Conservation (phyloP, 1,139 yeast genomes). For the Yamadazyma atmosphaerica region DNA sequence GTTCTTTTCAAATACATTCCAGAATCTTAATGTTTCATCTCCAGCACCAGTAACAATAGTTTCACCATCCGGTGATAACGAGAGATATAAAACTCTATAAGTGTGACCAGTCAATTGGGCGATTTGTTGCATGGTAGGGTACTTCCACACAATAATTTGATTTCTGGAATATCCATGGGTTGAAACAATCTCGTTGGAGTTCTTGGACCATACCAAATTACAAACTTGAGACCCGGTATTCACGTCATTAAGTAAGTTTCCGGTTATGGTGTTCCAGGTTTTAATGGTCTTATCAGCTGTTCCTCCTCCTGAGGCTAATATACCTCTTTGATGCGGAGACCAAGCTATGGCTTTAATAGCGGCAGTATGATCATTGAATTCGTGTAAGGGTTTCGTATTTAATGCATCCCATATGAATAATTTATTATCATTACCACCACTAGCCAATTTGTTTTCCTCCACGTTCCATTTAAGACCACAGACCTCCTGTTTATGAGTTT, state of each 20-base stretch:
- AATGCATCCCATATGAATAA: slow-evolving; percentile 87
- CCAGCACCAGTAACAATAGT: slow-evolving; percentile 99
- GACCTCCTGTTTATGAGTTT: slow-evolving; percentile 87
- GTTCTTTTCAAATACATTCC: slow-evolving; percentile 87
- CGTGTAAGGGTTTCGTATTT: slow-evolving; percentile 65
- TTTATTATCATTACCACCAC: slow-evolving; percentile 93
- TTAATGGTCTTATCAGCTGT: slow-evolving; percentile 90
- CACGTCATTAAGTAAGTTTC: slow-evolving; percentile 68
- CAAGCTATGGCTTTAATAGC: slow-evolving; percentile 97
- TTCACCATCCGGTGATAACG: slow-evolving; percentile 96
- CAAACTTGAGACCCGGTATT: slow-evolving; percentile 97
- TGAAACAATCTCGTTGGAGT: slow-evolving; percentile 87
- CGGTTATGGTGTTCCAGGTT: slow-evolving; percentile 90
- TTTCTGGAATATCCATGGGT: slow-evolving; percentile 94
- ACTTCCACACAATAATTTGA: slow-evolving; percentile 93
- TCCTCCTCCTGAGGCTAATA: slow-evolving; percentile 95
- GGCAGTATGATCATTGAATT: slow-evolving; percentile 82
- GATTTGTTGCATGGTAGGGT: slow-evolving; percentile 88
- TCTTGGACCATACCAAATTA: slow-evolving; percentile 89
- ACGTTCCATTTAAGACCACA: slow-evolving; percentile 95
- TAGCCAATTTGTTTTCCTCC: slow-evolving; percentile 83
- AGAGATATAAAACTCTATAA: slow-evolving; percentile 82
- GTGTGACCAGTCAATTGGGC: slow-evolving; percentile 95
- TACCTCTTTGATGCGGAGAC: slow-evolving; percentile 96
- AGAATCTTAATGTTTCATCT: slow-evolving; percentile 90